Evolutionary conservation across 108 stramenopile species (phyloP), one percentile per base, ranked within the genome.

Genomic region (Parmales sp.): DNA sequence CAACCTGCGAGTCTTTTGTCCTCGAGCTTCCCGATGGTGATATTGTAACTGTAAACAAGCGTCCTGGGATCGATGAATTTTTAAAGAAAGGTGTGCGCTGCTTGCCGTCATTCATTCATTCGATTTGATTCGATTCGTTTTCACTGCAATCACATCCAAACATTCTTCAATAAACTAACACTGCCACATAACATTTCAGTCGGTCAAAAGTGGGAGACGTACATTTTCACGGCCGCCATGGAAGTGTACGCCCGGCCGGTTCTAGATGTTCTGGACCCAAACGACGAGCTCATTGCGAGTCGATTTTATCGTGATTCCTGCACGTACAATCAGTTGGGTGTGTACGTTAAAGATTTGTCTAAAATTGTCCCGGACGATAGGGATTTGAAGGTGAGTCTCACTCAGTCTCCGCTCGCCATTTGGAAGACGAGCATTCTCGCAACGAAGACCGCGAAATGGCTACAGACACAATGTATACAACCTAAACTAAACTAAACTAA

Each of bases 211-310:
- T 97, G 89, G 67, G 92, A 95, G 49, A 92, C 94, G 39, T 88
- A 95, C 68, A 87, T 97, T 34, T 99, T 96, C 74, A 99, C 98
- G 9, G 98, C 98, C 5, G 93, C 94, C 2, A 91, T 96, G 88
- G 81, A 86, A 41, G 94, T 95, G 19, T 99, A 99, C 71, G 98
- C 98, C 44, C 78, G 88, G 66, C 91, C 91, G 8, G 75, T 99
- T 26, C 79, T 97, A 64, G 87, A 97, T 75, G 65, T 74, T 70
- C 79, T 99, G 41, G 98, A 99, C 75, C 94, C 95, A 6, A 72
- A 88, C 50, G 80, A 84, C 8, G 78, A 79, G 20, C 60, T 86
- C 71, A 86, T 99, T 67, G 68, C 81, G 31, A 75, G 80, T 36
- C 82, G 93, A 45, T 90, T 84, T 82, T 86, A 92, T 72, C 78